Percentiles rank a stretch among this genome's conserved stretches.
Conservation (phyloP, 1,284 basidiomycete genomes). For the Rhodotorula sp. region DNA sequence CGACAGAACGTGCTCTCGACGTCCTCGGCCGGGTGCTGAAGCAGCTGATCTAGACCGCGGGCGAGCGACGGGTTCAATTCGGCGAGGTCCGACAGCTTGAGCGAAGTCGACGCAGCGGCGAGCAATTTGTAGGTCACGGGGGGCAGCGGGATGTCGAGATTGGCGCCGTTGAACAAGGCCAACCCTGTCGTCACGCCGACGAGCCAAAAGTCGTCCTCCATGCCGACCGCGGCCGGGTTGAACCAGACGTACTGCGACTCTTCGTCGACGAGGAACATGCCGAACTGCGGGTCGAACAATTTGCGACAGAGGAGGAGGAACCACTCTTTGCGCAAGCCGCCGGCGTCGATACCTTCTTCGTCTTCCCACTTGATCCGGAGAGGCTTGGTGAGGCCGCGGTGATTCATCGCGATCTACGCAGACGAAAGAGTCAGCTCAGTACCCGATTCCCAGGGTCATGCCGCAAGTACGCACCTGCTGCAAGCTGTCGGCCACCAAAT, state of each 20-base stretch:
- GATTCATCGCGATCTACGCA: slow-evolving; percentile 35
- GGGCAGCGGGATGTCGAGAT: slow-evolving; percentile 44
- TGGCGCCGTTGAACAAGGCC: slow-evolving; percentile 42
- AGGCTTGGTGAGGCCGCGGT: slow-evolving; percentile 40
- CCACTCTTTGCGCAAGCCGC: slow-evolving; percentile 44
- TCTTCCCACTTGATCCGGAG: slow-evolving; percentile 42
- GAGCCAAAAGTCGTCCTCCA: slow-evolving; percentile 43
- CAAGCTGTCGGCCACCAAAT: slow-evolving; percentile 43
- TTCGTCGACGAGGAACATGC: slow-evolving; percentile 43
- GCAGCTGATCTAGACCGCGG: slow-evolving; percentile 34
- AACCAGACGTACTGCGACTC: slow-evolving; percentile 42
- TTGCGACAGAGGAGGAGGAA: slow-evolving; percentile 43
- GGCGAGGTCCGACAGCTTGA: slow-evolving; percentile 39
- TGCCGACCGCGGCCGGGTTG: slow-evolving; percentile 42
- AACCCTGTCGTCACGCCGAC: slow-evolving; percentile 43
- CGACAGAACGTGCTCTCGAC: slow-evolving; percentile 42
- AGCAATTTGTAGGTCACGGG: slow-evolving; percentile 44
- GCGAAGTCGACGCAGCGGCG: slow-evolving; percentile 17
- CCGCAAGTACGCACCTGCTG: slow-evolving; percentile 21
- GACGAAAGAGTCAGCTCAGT: neutral
- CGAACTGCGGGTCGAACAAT: slow-evolving; percentile 40
- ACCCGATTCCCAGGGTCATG: too few relatives aligned
- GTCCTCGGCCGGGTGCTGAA: slow-evolving; percentile 31
- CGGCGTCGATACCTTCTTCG: slow-evolving; percentile 45
- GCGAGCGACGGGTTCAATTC: slow-evolving; percentile 39